phyloP scores from a whole-genome alignment of 2,329 filamentous ascomycete species.

The Aspergillus awamori region DNA sequence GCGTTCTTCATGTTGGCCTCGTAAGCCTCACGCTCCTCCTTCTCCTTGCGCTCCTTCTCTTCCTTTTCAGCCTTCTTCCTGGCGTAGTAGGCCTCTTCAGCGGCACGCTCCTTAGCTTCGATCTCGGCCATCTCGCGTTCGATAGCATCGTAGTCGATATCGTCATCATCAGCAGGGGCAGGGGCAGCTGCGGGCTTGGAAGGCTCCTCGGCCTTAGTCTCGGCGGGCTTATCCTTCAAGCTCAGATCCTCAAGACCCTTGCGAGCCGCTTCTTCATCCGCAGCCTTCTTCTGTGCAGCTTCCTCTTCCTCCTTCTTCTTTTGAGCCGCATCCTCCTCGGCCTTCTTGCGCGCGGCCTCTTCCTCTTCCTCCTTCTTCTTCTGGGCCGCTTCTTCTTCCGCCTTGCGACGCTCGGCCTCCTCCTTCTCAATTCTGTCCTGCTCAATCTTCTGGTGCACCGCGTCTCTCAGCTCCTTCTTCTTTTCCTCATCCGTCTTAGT shows the following conservation, averaged over 20 bases:
- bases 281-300: constrained; percentile 33
- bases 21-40: constrained; percentile 48
- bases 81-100: constrained; percentile 59
- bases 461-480: constrained; percentile 70
- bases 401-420: constrained; percentile 54
- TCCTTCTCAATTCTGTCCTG: constrained; percentile 59
- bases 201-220: constrained; percentile 40
- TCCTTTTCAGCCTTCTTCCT: constrained; percentile 78
- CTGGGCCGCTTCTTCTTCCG: constrained; percentile 50
- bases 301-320: constrained; percentile 35
- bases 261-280: constrained; percentile 27
- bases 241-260: constrained; percentile 29
- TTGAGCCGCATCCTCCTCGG: constrained; percentile 25
- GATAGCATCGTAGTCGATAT: constrained; percentile 51
- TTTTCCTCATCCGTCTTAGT: constrained; percentile 80
- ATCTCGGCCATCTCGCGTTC: constrained; percentile 51
- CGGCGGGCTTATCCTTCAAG: constrained; percentile 47
- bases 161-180: constrained; percentile 41
- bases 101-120: constrained; percentile 50
- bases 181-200: constrained; percentile 36
- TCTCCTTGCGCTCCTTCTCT: constrained; percentile 49
- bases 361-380: constrained; percentile 38
- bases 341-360: constrained; percentile 35
- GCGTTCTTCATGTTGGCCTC: constrained; percentile 53
- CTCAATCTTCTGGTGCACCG: constrained; percentile 54